These are phyloP conservation scores for Calophaca sinica DNA, from an alignment of 306 rosid genomes.

Conservation along the genomic window DNA sequence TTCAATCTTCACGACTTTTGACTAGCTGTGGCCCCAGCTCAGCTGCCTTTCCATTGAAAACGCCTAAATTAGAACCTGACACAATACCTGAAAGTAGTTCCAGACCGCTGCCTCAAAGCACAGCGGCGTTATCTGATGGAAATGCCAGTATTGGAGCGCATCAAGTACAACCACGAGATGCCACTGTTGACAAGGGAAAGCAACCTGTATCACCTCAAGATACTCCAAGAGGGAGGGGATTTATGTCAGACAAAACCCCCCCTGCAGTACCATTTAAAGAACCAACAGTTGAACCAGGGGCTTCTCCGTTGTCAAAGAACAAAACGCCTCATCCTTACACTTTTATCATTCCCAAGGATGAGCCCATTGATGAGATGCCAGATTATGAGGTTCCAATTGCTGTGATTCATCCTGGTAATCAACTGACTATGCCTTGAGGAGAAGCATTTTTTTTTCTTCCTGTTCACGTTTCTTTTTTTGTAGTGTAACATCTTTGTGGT, in stretches of 20 bases:
- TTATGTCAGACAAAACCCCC: conserved; percentile 43
- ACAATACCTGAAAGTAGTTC: conserved; percentile 46
- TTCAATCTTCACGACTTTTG: conserved; percentile 50
- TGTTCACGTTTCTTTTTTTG: background rate
- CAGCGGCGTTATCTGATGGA: conserved; percentile 45
- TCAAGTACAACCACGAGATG: conserved; percentile 48
- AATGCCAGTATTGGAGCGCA: conserved; percentile 47
- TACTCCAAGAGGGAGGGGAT: conserved; percentile 47
- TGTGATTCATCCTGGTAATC: conserved; percentile 68
- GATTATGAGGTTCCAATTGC: conserved; percentile 64
- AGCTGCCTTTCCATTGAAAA: conserved; percentile 49
- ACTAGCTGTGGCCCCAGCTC: conserved; percentile 43
- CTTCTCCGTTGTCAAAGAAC: conserved; percentile 38
- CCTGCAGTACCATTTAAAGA: conserved; percentile 50
- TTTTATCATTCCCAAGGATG: conserved; percentile 80
- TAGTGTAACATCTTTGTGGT: background rate
- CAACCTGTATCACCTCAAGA: conserved; percentile 60
- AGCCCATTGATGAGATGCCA: conserved; percentile 64
- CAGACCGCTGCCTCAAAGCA: conserved; percentile 47
- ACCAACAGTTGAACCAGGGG: conserved; percentile 51
- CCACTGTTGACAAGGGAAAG: conserved; percentile 71
- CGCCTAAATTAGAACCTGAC: conserved; percentile 65
- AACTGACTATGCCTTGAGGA: conserved; percentile 23
- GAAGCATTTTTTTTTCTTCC: conserved; percentile 27
- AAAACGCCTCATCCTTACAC: conserved; percentile 45